These are phyloP conservation scores for Stramenopiles sp. DNA, from an alignment of 352 stramenopile species.

Conservation along the genomic window DNA sequence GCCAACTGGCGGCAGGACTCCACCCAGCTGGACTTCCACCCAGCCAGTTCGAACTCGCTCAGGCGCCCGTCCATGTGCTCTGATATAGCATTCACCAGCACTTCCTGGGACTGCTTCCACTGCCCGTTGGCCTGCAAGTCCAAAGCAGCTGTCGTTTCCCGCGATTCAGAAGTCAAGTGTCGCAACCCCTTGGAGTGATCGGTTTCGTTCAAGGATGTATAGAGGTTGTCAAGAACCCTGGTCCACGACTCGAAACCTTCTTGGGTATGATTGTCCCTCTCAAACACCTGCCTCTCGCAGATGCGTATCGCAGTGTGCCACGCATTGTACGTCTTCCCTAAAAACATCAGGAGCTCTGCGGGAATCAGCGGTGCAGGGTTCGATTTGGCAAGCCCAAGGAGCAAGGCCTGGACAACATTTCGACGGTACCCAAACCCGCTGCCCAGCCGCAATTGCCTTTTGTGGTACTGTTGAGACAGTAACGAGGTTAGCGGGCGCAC, in stretches of 20 bases:
- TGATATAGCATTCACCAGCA: conserved; percentile 54
- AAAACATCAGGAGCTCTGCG: conserved; percentile 50
- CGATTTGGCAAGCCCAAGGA: conserved; percentile 45
- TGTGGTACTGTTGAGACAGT: conserved; percentile 59
- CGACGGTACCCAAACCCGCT: conserved; percentile 30
- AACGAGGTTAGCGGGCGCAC: conserved; percentile 43
- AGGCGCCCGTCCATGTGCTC: conserved; percentile 43
- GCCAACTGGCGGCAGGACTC: conserved; percentile 65
- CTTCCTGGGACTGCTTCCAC: conserved; percentile 56
- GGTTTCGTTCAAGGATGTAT: conserved; percentile 57
- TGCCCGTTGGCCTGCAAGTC: conserved; percentile 51
- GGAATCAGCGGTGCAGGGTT: conserved; percentile 42
- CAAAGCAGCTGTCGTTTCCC: conserved; percentile 44
- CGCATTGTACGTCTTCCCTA: conserved; percentile 53
- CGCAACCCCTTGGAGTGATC: conserved; percentile 51
- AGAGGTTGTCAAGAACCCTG: conserved; percentile 51
- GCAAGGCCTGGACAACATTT: conserved; percentile 56
- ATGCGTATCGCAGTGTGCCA: conserved; percentile 44
- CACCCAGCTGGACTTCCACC: conserved; percentile 69
- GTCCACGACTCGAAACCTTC: conserved; percentile 55
- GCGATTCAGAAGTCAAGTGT: conserved; percentile 43
- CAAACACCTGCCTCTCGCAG: conserved; percentile 56
- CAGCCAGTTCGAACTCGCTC: conserved; percentile 52
- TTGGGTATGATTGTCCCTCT: conserved; percentile 32
- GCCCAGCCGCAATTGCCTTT: conserved; percentile 46